Evolutionary conservation across 345 rosid genomes (phyloP), one percentile per base, ranked within the genome.

Genomic region (Dipteronia sinensis): DNA sequence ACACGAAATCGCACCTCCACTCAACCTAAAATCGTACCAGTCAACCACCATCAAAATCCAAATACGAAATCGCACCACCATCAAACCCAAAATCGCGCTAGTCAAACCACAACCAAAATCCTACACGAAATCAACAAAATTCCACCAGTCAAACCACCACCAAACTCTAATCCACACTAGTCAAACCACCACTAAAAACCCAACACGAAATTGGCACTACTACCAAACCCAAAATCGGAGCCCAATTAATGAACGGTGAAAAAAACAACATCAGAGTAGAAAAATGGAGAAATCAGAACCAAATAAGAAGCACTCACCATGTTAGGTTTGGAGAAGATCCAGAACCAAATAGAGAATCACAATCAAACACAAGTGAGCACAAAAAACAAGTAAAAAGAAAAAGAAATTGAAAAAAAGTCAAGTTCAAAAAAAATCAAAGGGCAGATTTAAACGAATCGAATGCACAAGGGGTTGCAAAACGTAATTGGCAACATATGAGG

Each of bases 391-490:
- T 27, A 61, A n/a, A 38, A 71, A 46, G 16, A 29, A 79, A 7
- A 38, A 38, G 42, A 38, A 38, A 1, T 38, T 74, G 22, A 31
- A 2, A 1, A n/a, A 22, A 27, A 27, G 2, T 27, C 29, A 27
- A 1, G 29, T 27, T 27, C 29, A 27, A 27, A 27, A 27, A 27
- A 27, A 27, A n/a, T 27, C 29, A 27, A 27, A 27, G 99, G 99
- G 77, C 94, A 93, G 90, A 96, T 82, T 80, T 84, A 84, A 78
- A 96, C 98, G 65, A 82, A 85, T 12, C 94, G 97, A 13, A 83
- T 80, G 97, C 99, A 96, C 69, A 96, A n/a, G 90, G 69, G 99
- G 99, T 80, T 96, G 98, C 83, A 96, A 69, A 4, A 96, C 90
- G 79, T 96, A 94, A 84, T 96, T 96, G 58, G 95, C 92, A 76